Conservation (phyloP, 2,329 filamentous ascomycete species). For the Aspergillus sp. region DNA sequence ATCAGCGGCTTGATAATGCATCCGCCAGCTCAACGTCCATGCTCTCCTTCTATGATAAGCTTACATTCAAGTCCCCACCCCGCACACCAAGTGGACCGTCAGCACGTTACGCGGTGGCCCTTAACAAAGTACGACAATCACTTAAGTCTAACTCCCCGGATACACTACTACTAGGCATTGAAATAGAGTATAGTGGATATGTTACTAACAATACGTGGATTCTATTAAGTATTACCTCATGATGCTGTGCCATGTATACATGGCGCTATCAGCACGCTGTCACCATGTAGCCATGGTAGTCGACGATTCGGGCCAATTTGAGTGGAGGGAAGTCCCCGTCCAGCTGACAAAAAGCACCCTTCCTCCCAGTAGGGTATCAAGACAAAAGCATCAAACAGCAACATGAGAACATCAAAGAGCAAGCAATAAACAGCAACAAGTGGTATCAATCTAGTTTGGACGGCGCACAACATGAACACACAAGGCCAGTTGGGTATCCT, state of each 20-base stretch:
- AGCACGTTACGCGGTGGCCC: not conserved
- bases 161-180: not conserved
- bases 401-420: conserved; percentile 24
- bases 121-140: not conserved
- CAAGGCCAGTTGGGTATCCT: conserved; percentile 27
- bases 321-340: conserved; percentile 19
- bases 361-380: conserved; percentile 40
- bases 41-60: not conserved
- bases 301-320: conserved; percentile 29
- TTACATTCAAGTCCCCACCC: not conserved
- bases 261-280: conserved; percentile 16
- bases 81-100: not conserved
- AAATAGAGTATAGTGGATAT: not conserved
- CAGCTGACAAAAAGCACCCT: conserved; percentile 27
- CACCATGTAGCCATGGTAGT: conserved; percentile 24
- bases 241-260: conserved; percentile 31
- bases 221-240: conserved; percentile 44
- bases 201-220: conserved; percentile 29
- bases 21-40: not conserved
- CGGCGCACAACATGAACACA: conserved; percentile 31
- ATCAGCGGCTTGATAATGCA: not conserved
- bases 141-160: not conserved
- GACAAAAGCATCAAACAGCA: conserved; percentile 29
- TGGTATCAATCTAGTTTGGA: conserved; percentile 42
- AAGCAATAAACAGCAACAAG: conserved; percentile 37